These are phyloP conservation scores for Eucalyptus decipiens DNA, from an alignment of 345 rosid genomes.

Conservation along the genomic window DNA sequence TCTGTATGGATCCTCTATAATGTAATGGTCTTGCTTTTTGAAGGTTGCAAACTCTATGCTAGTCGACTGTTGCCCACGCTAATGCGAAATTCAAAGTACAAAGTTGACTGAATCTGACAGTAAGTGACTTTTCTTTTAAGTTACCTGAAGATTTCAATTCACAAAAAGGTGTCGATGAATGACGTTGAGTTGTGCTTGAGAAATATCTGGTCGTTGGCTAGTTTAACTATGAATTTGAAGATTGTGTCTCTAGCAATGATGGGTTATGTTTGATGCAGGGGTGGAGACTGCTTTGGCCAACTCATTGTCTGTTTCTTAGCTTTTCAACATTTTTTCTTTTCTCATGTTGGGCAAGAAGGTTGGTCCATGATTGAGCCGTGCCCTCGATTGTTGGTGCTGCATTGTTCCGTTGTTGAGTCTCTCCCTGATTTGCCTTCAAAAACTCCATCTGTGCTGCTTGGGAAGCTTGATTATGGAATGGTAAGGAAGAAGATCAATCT, in stretches of 20 bases:
- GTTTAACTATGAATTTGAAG: background rate
- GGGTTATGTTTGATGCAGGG: background rate
- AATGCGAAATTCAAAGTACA: background rate
- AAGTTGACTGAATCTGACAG: background rate
- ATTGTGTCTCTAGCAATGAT: rapidly evolving
- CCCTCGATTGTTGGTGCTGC: background rate
- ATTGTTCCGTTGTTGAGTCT: background rate
- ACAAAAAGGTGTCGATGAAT: background rate
- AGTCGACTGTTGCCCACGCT: rapidly evolving
- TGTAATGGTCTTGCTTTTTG: too few species aligned
- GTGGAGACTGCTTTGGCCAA: background rate
- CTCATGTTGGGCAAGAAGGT: background rate
- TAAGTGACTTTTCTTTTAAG: background rate
- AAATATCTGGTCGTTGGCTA: rapidly evolving
- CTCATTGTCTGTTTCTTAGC: background rate
- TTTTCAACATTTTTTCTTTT: background rate
- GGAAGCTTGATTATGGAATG: background rate
- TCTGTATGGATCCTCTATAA: too few species aligned
- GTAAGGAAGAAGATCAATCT: background rate
- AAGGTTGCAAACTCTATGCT: too few species aligned
- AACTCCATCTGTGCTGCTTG: too few species aligned
- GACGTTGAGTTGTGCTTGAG: background rate
- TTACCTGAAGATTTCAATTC: too few species aligned
- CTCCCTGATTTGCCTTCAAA: background rate
- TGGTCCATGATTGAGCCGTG: background rate